Evolutionary conservation across 1,284 basidiomycete species (phyloP).

Genomic region (Ustilago curta): DNA sequence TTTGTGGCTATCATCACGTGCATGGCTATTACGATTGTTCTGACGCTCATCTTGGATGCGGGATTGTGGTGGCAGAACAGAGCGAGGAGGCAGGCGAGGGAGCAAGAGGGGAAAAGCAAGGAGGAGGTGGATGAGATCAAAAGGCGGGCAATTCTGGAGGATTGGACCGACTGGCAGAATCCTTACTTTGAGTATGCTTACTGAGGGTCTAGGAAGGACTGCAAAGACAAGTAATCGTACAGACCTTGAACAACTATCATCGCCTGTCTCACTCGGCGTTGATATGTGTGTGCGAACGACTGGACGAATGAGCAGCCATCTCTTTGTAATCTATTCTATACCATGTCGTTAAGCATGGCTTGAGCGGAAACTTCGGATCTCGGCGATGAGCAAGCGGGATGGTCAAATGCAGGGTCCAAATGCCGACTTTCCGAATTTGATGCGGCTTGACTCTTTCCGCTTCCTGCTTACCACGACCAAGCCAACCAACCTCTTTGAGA

Average conservation of each 20-base stretch:
- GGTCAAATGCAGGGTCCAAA: slow-evolving; percentile 27
- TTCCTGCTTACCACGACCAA: not conserved
- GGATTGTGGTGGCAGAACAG: slow-evolving; percentile 46
- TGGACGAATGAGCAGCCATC: not conserved
- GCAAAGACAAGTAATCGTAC: slow-evolving; percentile 11
- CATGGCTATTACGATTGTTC: slow-evolving; percentile 50
- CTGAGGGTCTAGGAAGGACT: not conserved
- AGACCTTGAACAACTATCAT: too few species aligned
- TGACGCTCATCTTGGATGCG: slow-evolving; percentile 41
- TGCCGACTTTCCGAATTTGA: not conserved
- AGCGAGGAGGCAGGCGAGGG: slow-evolving; percentile 17
- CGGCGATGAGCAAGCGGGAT: slow-evolving; percentile 2
- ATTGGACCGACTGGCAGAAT: slow-evolving; percentile 52
- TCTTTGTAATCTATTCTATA: not conserved
- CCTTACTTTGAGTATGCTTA: slow-evolving; percentile 49
- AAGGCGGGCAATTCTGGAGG: slow-evolving; percentile 39
- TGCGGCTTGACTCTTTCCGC: not conserved
- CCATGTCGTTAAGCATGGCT: not conserved
- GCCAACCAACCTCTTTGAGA: not conserved
- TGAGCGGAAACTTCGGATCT: slow-evolving; percentile 1
- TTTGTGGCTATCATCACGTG: slow-evolving; percentile 72
- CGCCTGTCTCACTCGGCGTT: not conserved
- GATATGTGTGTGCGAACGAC: not conserved
- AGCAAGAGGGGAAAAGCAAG: slow-evolving; percentile 22
- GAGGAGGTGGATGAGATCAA: slow-evolving; percentile 34